Evolutionary conservation across 148 eudicot genomes (phyloP), one percentile per base, ranked within the genome.

Genomic region (Vaccinium corymbosum): DNA sequence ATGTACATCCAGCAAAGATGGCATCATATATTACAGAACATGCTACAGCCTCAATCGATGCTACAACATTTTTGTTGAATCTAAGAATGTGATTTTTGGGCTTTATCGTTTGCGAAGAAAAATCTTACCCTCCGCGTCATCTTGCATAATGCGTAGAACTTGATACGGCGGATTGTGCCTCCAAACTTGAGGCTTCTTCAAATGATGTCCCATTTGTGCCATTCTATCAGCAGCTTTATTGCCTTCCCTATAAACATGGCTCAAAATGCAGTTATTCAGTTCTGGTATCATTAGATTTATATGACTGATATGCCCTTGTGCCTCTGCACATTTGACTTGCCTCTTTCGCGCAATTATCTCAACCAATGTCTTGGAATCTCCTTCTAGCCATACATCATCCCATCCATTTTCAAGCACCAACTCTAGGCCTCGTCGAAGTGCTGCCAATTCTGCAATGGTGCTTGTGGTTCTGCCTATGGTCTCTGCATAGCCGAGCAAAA

Each of bases 181-280:
- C 98, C 98, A 97, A 76, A 95, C 84, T 16, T 85, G 85, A 64
- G 95, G 98, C 82, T 83, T 82, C 51, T 89, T 85, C 80, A 90
- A 81, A 5, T 81, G 80, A 79, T 97, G 90, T 25, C 96, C 99
- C 85, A 94, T 73, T 11, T 91, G 81, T 1, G 98, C 99, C 20
- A 97, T 90, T 55, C 85, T 97, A 87, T 97, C 96, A 0, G 98
- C 99, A 4, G 84, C 95, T 79, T 91, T 80, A 68, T 97, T 97
- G 6, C 99, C 98, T 81, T 97, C 96, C 22, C 99, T 84, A 73
- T 91, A 94, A 55, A 93, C 78, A 85, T 97, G 99, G 29, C 92
- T 97, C 76, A 93, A 22, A 0, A 84, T 52, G 19, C 89, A 97
- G 7, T 90, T 89, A 2, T 91, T 79, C 20, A 97, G 46, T 86